Evolutionary conservation across 1,284 basidiomycete genomes (phyloP).

Genomic region (Cryptococcus sp.): DNA sequence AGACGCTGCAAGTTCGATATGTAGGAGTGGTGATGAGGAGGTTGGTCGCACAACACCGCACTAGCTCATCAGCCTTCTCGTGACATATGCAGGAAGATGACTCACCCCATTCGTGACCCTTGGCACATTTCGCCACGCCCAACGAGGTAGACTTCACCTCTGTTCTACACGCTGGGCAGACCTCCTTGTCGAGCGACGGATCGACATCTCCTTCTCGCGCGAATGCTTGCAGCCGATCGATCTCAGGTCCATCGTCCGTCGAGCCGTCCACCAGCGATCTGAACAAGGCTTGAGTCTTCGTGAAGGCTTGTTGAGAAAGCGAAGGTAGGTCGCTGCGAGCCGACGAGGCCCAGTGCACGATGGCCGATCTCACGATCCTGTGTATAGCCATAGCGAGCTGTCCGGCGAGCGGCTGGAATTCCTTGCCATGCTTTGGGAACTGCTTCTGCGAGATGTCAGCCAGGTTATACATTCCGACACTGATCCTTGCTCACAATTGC

Average conservation of each 20-base stretch:
- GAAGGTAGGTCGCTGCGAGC: no score
- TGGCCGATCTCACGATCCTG: no score
- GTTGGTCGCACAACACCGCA: slow-evolving; percentile 34
- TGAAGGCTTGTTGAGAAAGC: no score
- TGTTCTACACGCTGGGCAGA: slow-evolving; percentile 2
- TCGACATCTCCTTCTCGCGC: not conserved
- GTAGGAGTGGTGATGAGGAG: slow-evolving; percentile 31
- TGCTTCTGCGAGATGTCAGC: not conserved
- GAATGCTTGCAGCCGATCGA: not conserved
- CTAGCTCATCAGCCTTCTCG: slow-evolving; percentile 12
- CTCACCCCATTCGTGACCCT: slow-evolving; percentile 41
- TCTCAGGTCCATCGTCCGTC: not conserved
- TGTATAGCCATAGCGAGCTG: no score
- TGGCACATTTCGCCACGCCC: slow-evolving; percentile 17
- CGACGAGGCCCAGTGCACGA: no score
- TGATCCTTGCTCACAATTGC: slow-evolving; percentile 1
- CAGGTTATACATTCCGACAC: no score
- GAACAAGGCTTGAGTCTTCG: not conserved
- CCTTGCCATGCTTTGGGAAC: not conserved
- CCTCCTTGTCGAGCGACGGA: not conserved
- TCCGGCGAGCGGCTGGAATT: not conserved
- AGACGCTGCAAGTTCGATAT: slow-evolving; percentile 37
- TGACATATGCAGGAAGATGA: not conserved
- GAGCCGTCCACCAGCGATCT: not conserved
- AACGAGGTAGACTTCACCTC: not conserved